Percentiles rank a stretch among this genome's conserved stretches.
Conservation (phyloP, 148 eudicot species). For the Gaultheria prostrata region DNA sequence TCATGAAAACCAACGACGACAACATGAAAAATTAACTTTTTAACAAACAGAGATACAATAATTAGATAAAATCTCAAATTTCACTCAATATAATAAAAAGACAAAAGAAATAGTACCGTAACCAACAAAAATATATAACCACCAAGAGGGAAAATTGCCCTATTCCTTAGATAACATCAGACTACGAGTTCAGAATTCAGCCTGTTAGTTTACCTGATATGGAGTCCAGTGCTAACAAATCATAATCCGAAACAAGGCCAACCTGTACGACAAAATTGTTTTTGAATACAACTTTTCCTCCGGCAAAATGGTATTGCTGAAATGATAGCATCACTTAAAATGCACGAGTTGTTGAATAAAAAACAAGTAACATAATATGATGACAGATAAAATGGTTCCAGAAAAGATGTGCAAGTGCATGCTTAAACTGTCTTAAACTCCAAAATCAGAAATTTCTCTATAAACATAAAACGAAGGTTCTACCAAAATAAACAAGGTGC, state of each 20-base stretch:
- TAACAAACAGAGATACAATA: background rate
- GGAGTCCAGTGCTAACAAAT: background rate
- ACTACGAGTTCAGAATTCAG: background rate
- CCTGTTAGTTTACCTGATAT: slow-evolving; percentile 56
- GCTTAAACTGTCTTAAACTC: background rate
- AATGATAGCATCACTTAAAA: background rate
- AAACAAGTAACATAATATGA: background rate
- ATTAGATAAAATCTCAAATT: background rate
- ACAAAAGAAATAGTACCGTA: background rate
- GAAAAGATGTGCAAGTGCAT: background rate
- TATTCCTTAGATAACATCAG: slow-evolving; percentile 10
- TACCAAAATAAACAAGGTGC: background rate
- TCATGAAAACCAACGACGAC: background rate
- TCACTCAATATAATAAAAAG: background rate
- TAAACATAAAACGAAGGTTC: background rate
- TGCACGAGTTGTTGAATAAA: background rate
- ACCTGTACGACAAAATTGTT: background rate
- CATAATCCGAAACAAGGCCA: background rate
- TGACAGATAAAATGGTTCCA: background rate
- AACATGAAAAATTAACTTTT: background rate
- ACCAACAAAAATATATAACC: background rate
- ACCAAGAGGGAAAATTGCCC: background rate
- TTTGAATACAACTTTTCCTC: background rate
- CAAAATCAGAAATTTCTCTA: background rate
- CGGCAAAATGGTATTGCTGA: background rate